Base-by-base conservation (phyloP, 495 filamentous ascomycete genomes). In the Podospora anserina region DNA sequence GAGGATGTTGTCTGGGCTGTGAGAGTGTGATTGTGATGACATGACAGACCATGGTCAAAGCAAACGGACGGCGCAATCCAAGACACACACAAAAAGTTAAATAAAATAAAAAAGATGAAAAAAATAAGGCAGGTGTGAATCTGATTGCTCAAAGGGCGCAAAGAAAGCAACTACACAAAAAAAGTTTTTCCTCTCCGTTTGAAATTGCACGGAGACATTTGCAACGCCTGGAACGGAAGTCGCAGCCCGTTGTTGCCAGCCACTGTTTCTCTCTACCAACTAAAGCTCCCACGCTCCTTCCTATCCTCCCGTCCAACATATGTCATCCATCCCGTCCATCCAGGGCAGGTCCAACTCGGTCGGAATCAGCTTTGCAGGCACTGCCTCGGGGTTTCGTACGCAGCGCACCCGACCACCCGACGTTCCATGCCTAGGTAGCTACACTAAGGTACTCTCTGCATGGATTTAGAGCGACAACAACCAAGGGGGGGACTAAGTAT, bases 221-320 rank as follows among this genome's bases (percentile, higher is more conserved):
- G 54, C 54, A 57, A 57, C 54, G 2, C 54, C 54, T 57, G 54
- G 54, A 57, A 57, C 54, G 54, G 54, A 57, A 57, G 54, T 18
- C 20, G 54, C 54, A 57, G 54, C 15, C 54, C 20, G 54, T 57
- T n/a, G 54, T 5, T 57, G 20, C 15, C 16, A 57, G 54, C 34
- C 34, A 39, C 2, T 39, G 1, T 39, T 11, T 39, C 34, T 39
- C 34, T 39, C 6, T 39, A 39, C 34, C 34, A 23, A 23, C 23
- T 23, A 23, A 39, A 39, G 34, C 34, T 39, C 23, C 23, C 23
- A 23, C 11, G 34, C 34, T 39, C 3, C 34, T 39, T 39, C 34
- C 34, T 23, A 23, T 23, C 23, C 23, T 23, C 23, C 23, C 23
- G 23, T 23, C 23, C 23, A 23, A 23, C 23, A 23, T 23, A 23